A percentile compares a stretch with the other conserved stretches of the same genome.
These are phyloP conservation scores for Pleurotus sapidus DNA, from an alignment of 768 basidiomycete genomes.

Conservation along the genomic window DNA sequence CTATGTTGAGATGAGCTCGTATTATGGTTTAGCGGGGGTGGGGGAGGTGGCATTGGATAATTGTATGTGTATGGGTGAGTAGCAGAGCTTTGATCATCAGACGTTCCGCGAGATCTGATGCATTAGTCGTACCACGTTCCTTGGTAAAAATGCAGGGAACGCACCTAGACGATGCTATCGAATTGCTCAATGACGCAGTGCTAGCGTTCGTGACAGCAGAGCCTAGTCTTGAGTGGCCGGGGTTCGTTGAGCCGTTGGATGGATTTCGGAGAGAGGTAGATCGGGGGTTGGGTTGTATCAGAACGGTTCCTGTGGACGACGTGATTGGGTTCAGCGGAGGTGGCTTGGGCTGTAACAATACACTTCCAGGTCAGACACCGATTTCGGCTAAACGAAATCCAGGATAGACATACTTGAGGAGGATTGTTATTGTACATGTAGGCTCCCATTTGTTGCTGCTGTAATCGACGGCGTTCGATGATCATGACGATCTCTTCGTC, in stretches of 20 bases:
- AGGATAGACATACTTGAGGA: neutral
- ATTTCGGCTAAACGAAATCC: neutral
- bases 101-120: no score
- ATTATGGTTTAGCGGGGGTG: neutral
- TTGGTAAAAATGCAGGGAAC: neutral
- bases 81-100: no score
- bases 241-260: neutral
- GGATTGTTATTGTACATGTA: neutral
- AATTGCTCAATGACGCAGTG: neutral
- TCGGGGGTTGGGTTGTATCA: conserved; percentile 2
- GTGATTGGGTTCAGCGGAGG: conserved; percentile 3
- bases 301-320: neutral
- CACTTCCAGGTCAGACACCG: neutral
- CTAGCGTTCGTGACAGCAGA: conserved; percentile 6
- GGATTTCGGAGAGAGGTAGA: neutral
- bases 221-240: neutral
- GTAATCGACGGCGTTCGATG: conserved; percentile 33
- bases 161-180: neutral
- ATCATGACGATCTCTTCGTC: conserved; percentile 69
- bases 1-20: no score
- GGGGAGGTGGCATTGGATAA: neutral
- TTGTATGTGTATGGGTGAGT: no score
- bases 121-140: no score
- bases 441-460: conserved; percentile 6
- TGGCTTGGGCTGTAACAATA: neutral